phyloP scores from a whole-genome alignment of 805 yeast genomes.

The Kodamaea jinghongensis region DNA sequence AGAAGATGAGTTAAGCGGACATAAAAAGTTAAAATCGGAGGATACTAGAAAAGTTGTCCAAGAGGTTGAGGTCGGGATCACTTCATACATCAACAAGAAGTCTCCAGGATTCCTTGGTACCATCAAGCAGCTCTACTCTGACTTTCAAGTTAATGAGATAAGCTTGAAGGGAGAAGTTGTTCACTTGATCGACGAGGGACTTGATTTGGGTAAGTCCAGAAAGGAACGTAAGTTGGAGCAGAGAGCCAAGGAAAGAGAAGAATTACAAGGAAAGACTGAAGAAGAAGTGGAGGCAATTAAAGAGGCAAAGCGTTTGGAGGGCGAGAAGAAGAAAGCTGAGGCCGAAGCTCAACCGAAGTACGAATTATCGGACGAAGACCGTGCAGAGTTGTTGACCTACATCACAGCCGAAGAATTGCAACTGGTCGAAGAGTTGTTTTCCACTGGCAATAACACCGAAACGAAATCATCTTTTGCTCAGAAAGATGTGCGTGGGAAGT shows the following conservation, averaged over 20 bases:
- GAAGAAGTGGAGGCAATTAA: slow-evolving; percentile 32
- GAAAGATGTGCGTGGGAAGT: slow-evolving; percentile 68
- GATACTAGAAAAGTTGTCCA: slow-evolving; percentile 43
- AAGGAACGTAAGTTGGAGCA: slow-evolving; percentile 48
- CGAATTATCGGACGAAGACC: slow-evolving; percentile 45
- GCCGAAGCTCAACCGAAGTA: slow-evolving; percentile 31
- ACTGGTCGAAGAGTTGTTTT: slow-evolving; percentile 52
- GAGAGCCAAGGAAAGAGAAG: slow-evolving; percentile 37
- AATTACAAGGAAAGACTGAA: slow-evolving; percentile 28
- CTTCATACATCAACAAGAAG: slow-evolving; percentile 53
- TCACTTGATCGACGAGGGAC: slow-evolving; percentile 73
- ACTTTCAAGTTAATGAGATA: slow-evolving; percentile 90
- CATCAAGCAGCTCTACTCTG: slow-evolving; percentile 87
- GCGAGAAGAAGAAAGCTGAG: slow-evolving; percentile 18
- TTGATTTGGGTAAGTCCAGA: slow-evolving; percentile 44
- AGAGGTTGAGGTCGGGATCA: slow-evolving; percentile 86
- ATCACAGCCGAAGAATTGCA: slow-evolving; percentile 63
- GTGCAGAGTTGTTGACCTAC: slow-evolving; percentile 45
- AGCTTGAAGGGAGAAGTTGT: slow-evolving; percentile 65
- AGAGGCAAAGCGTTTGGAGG: slow-evolving; percentile 19
- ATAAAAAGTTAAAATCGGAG: slow-evolving; percentile 16
- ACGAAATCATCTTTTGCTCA: slow-evolving; percentile 58
- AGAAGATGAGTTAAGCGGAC: slow-evolving; percentile 2
- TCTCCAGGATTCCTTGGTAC: slow-evolving; percentile 68
- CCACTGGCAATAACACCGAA: slow-evolving; percentile 55